Percentiles rank a stretch among this genome's conserved stretches.
These are phyloP conservation scores for Acaromyces ingoldii DNA, from an alignment of 1,284 basidiomycete species.

Conservation along the genomic window DNA sequence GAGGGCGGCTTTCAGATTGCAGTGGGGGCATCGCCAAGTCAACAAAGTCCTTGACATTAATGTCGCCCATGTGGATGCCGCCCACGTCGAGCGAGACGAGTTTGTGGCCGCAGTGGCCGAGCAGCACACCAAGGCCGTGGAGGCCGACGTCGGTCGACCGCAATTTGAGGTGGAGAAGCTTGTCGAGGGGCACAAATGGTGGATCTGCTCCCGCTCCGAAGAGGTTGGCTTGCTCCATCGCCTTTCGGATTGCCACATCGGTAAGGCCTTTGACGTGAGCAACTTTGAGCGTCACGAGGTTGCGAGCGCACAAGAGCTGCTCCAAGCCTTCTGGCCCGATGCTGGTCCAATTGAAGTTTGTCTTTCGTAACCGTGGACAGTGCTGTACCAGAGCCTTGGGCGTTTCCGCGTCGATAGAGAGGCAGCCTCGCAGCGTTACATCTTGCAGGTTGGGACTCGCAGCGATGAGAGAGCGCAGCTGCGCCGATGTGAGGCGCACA, in stretches of 20 bases:
- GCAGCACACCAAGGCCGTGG: neutral
- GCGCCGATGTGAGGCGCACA: neutral
- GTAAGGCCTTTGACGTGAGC: slow-evolving; percentile 1
- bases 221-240: neutral
- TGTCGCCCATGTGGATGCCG: neutral
- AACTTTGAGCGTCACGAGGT: neutral
- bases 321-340: neutral
- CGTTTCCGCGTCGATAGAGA: neutral
- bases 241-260: neutral
- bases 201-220: no score
- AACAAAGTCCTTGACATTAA: no score
- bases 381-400: neutral
- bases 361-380: neutral
- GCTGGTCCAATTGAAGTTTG: slow-evolving; percentile 7
- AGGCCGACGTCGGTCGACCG: slow-evolving; percentile 1
- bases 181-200: neutral
- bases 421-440: neutral
- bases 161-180: neutral
- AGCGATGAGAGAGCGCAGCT: neutral
- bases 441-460: neutral
- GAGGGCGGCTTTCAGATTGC: no score
- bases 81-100: slow-evolving; percentile 1
- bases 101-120: neutral
- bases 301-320: neutral
- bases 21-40: no score